These are phyloP conservation scores for Aspergillus novofumigatus DNA, from an alignment of 2,329 filamentous ascomycete species.

Conservation along the genomic window DNA sequence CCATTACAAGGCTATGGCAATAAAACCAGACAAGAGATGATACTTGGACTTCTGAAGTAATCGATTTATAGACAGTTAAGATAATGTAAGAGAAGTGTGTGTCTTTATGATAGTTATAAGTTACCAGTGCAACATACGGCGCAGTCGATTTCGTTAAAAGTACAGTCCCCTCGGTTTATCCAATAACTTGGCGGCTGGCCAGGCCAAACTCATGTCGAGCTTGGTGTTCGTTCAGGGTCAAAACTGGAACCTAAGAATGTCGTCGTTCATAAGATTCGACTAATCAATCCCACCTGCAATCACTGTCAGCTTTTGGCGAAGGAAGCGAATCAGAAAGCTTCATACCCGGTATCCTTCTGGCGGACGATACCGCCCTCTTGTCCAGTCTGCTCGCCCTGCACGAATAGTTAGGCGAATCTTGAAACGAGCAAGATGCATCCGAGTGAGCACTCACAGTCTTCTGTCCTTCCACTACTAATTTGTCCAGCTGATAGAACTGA, in stretches of 20 bases:
- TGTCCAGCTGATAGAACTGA: slow-evolving; percentile 89
- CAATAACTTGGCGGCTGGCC: slow-evolving; percentile 1
- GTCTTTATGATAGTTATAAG: slow-evolving; percentile 2
- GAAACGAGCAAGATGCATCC: neutral
- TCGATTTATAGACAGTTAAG: neutral
- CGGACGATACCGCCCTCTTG: slow-evolving; percentile 63
- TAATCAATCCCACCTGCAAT: slow-evolving; percentile 27
- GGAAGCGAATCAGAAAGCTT: slow-evolving; percentile 1
- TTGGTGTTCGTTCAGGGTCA: slow-evolving; percentile 1
- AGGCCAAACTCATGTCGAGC: neutral
- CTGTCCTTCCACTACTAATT: slow-evolving; percentile 85
- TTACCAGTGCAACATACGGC: slow-evolving; percentile 12
- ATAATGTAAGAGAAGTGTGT: slow-evolving; percentile 5
- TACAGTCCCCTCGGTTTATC: slow-evolving; percentile 15
- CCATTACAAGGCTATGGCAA: neutral
- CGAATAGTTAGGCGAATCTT: neutral
- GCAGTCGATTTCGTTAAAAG: slow-evolving; percentile 16
- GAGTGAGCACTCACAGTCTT: slow-evolving; percentile 58
- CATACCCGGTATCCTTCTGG: slow-evolving; percentile 73
- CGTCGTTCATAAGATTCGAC: neutral
- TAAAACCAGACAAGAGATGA: neutral
- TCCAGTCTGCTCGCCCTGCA: slow-evolving; percentile 50
- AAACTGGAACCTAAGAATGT: neutral
- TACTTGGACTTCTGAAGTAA: neutral
- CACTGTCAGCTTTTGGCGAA: slow-evolving; percentile 5